Evolutionary conservation across 306 rosid species (phyloP).

Genomic region (Bauhinia variegata): DNA sequence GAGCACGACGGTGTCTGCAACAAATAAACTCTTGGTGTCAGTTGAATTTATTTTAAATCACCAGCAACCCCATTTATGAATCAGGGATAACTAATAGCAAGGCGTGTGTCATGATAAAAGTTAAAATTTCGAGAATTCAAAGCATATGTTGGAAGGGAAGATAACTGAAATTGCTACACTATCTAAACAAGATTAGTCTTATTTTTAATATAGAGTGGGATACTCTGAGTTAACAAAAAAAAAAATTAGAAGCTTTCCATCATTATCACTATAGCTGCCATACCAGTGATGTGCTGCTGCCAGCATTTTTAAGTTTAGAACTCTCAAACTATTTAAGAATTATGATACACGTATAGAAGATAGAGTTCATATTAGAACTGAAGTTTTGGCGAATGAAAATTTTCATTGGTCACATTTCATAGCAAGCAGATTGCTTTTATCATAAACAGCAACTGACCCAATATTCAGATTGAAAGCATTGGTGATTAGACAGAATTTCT

Average conservation of each 20-base stretch:
- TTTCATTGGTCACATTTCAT: neutral
- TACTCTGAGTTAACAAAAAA: too few relatives aligned
- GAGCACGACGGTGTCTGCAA: constrained; percentile 76
- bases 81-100: too few relatives aligned
- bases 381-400: neutral
- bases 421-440: neutral
- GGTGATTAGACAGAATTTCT: neutral
- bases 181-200: too few relatives aligned
- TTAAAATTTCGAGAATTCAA: neutral
- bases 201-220: too few relatives aligned
- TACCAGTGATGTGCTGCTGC: too few relatives aligned
- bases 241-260: neutral
- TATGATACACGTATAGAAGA: neutral
- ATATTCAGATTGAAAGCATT: neutral
- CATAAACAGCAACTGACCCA: neutral
- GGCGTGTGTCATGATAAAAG: neutral
- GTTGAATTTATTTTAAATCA: too few relatives aligned
- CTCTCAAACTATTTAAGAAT: neutral
- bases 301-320: neutral
- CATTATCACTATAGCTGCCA: neutral
- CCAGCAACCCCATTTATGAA: too few relatives aligned
- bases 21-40: constrained; percentile 24
- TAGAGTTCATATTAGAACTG: neutral
- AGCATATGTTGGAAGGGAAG: too few relatives aligned
- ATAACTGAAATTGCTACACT: too few relatives aligned